Evolutionary conservation across 2,329 filamentous ascomycete species (phyloP), one percentile per base, ranked within the genome.

Genomic region (Fusarium siculi): DNA sequence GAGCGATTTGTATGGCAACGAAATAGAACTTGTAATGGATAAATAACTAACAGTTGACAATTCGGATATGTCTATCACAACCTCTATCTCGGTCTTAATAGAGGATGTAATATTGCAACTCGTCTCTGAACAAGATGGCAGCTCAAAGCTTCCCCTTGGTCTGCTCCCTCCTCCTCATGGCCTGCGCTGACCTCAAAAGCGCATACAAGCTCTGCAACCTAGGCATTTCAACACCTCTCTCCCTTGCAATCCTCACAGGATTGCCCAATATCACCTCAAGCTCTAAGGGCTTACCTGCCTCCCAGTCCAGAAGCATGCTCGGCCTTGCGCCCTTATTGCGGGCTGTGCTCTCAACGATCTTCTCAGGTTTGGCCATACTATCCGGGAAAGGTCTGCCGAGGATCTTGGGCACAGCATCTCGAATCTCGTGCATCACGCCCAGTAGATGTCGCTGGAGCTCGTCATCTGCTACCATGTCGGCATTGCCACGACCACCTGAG

Each of bases 181-280:
- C 80, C 83, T 92, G 90, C 74, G 88, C 87, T 78, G 89, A 91
- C 79, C 87, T 87, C 71, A 93, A 79, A 74, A 93, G 79, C 32
- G 91, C 91, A 83, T 93, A 93, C 73, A 93, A 74, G 28, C 82
- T 92, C 83, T 93, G 90, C 82, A 93, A 77, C 78, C 90, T 83
- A 16, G 90, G 90, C 87, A 93, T 88, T 76, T 91, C 88, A 9
- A 91, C 87, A 0, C 91, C 91, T 56, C 86, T 86, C 59, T 85
- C 86, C 73, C 89, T 83, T 15, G 91, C 92, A 52, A 92, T 89
- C 72, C 90, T 83, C 36, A 93, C 88, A 2, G 92, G 91, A 78
- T 93, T 93, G 4, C 92, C 92, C 30, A 93, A 79, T 44, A 93
- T 93, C 40, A 93, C 92, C 81, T 93, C 92, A 56, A 93, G 79